Evolutionary conservation across 768 basidiomycete species (phyloP), one percentile per base, ranked within the genome.

Genomic region (Daedaleopsis sinensis): DNA sequence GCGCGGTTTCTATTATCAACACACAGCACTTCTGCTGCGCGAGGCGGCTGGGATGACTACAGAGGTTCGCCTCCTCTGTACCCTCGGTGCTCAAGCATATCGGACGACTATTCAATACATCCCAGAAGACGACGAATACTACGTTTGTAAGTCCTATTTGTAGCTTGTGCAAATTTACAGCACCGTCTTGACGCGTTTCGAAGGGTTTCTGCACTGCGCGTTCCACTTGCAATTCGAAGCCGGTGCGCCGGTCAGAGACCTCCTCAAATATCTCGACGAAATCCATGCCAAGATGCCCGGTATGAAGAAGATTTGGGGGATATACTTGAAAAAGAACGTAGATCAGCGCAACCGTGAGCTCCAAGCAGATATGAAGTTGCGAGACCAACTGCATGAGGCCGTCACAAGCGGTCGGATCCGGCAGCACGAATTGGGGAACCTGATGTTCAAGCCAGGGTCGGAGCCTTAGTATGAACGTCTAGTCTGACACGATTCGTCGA

Each of bases 221-320:
- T n/a, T 63, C 36, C 51, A 65, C 3, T 23, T 37, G 3, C 44
- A 60, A 15, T 52, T 51, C 27, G 39, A 53, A n/a, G 43, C 19
- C 12, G 55, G 55, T 7, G 44, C 53, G 16, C 24, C 61, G 11
- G 47, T 44, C 11, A 12, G 21, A 52, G 37, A 62, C 23, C 6
- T 60, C 10, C 51, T 67, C 10, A 50, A 51, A 0, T 23, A 60
- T 35, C 37, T 66, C 52, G 32, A 65, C 51, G 54, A 46, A 35
- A 55, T 68, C 18, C 53, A 61, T 15, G 38, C 57, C 15, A 36
- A 48, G 1, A 54, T 67, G 15, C 66, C 68, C 10, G 19, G 58
- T 35, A 52, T 58, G 47, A 64, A 42, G 50, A 46, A 36, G 32
- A 61, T 67, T 36, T 70, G 69, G 69, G 65, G 63, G 23, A 48